Conservation (phyloP, 2,329 filamentous ascomycete genomes). For the Epichloe typhina region DNA sequence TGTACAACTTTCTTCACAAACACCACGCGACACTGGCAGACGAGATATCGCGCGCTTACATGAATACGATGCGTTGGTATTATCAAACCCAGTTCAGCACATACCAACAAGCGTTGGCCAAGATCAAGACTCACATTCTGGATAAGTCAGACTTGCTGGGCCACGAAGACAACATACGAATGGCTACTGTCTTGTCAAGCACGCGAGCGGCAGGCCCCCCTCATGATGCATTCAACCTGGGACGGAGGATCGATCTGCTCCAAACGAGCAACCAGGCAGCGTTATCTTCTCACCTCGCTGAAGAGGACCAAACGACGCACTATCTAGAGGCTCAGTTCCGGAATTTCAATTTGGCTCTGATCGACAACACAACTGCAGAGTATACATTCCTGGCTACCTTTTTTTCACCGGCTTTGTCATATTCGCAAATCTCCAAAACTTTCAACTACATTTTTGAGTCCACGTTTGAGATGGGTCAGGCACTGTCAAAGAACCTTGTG, state of each 20-base stretch:
- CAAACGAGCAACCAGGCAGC: conserved; percentile 61
- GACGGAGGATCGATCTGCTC: conserved; percentile 72
- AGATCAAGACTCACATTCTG: conserved; percentile 68
- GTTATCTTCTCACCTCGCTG: conserved; percentile 75
- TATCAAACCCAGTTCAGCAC: conserved; percentile 83
- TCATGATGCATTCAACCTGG: conserved; percentile 82
- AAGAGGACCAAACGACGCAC: conserved; percentile 76
- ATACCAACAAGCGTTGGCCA: conserved; percentile 72
- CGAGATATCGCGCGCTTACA: conserved; percentile 84
- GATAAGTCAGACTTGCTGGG: conserved; percentile 78
- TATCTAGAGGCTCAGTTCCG: conserved; percentile 85
- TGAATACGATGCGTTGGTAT: conserved; percentile 99
- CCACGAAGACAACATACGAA: conserved; percentile 58
- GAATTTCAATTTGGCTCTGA: conserved; percentile 84
- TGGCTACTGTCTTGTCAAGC: conserved; percentile 43
- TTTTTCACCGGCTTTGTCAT: conserved; percentile 67
- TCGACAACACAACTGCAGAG: conserved; percentile 89
- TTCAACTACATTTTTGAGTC: conserved; percentile 84
- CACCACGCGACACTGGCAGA: conserved; percentile 74
- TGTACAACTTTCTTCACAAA: conserved; percentile 72
- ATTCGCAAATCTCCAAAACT: conserved; percentile 64
- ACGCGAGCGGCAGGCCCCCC: conserved; percentile 36
- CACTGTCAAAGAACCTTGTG: conserved; percentile 62
- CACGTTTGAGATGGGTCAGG: conserved; percentile 72
- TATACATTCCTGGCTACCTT: conserved; percentile 89